phyloP scores from a whole-genome alignment of 2,329 filamentous ascomycete genomes.

The Stagonosporopsis rhizophila region DNA sequence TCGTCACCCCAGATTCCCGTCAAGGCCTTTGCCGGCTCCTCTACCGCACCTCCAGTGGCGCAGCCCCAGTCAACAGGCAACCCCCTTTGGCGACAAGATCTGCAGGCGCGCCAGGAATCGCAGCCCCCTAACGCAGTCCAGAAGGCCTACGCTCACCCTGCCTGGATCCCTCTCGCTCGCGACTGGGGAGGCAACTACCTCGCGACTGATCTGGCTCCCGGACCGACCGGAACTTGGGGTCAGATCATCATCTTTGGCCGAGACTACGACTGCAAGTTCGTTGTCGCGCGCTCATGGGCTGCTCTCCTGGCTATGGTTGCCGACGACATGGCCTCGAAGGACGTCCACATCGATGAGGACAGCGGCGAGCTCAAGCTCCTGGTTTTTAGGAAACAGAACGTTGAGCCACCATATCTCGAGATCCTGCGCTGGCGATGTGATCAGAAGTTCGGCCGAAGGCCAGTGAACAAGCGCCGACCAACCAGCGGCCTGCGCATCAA shows the following conservation, averaged over 20 bases:
- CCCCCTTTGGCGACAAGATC: conserved; percentile 81
- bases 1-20: conserved; percentile 69
- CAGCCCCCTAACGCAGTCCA: conserved; percentile 87
- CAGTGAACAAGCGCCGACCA: conserved; percentile 53
- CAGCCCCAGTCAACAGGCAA: conserved; percentile 60
- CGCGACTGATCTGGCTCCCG: conserved; percentile 89
- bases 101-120: conserved; percentile 83
- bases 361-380: conserved; percentile 87
- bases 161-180: conserved; percentile 93
- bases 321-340: conserved; percentile 90
- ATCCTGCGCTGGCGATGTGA: conserved; percentile 95
- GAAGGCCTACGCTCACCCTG: conserved; percentile 90
- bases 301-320: conserved; percentile 85
- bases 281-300: conserved; percentile 90
- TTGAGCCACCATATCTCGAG: conserved; percentile 92
- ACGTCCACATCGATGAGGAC: conserved; percentile 93
- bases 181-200: conserved; percentile 99
- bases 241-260: conserved; percentile 96
- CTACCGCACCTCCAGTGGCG: conserved; percentile 72
- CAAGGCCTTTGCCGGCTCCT: conserved; percentile 73
- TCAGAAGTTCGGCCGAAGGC: conserved; percentile 82
- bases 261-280: conserved; percentile 98
- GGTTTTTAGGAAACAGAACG: conserved; percentile 80
- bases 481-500: conserved; percentile 60
- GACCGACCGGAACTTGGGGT: conserved; percentile 89